These are phyloP conservation scores for Striga hermonthica DNA, from an alignment of 305 asterid species.

Conservation along the genomic window DNA sequence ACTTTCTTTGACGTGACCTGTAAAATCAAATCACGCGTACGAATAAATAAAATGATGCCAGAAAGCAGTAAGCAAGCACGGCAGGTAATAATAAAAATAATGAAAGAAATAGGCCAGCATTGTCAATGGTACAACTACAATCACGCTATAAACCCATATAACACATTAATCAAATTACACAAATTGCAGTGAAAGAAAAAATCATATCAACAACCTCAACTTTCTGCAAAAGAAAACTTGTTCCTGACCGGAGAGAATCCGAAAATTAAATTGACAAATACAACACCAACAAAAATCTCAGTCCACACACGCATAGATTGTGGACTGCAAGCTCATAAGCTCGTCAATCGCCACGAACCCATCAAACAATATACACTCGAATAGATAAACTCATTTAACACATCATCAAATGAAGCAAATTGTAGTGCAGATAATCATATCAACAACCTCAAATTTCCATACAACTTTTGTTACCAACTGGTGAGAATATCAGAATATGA, in stretches of 20 bases:
- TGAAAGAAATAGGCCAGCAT: background rate
- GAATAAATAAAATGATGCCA: background rate
- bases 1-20: conserved; percentile 73
- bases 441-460: conserved; percentile 9
- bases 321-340: background rate
- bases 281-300: background rate
- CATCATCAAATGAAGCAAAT: conserved; percentile 3
- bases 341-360: background rate
- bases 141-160: background rate
- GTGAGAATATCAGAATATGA: no score
- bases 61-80: background rate
- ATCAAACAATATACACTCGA: background rate
- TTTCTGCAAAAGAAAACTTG: background rate
- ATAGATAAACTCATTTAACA: background rate
- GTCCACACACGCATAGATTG: background rate
- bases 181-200: background rate
- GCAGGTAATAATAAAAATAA: background rate
- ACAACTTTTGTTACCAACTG: background rate
- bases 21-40: conserved; percentile 21
- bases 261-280: background rate
- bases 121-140: background rate
- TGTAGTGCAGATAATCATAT: background rate
- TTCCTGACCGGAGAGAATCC: background rate
- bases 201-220: conserved; percentile 14
- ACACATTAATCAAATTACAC: background rate